phyloP scores from a whole-genome alignment of 306 rosid genomes.

The Alnus rubra region DNA sequence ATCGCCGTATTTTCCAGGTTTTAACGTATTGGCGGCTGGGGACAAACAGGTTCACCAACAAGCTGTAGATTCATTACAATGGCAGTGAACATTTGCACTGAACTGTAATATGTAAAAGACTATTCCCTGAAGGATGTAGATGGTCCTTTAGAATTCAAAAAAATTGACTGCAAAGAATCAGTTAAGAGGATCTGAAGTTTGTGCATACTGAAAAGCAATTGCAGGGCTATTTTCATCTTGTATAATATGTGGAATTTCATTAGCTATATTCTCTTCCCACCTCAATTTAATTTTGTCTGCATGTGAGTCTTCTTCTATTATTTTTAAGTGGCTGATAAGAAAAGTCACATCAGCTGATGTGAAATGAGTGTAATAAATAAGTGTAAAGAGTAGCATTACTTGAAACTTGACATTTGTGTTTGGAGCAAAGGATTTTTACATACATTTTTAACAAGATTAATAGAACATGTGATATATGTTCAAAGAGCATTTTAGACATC shows the following conservation, averaged over 20 bases:
- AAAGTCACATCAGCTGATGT: too few species aligned
- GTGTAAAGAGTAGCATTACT: too few species aligned
- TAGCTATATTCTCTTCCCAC: not conserved
- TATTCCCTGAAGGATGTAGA: not conserved
- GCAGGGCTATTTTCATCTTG: not conserved
- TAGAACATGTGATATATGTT: too few species aligned
- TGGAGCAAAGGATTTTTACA: too few species aligned
- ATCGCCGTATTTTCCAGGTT: constrained; percentile 46
- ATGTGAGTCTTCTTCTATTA: too few species aligned
- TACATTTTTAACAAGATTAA: too few species aligned
- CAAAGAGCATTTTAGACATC: too few species aligned
- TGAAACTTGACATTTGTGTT: too few species aligned
- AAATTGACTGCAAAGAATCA: not conserved
- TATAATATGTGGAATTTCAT: not conserved
- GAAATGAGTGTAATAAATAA: too few species aligned
- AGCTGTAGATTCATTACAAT: constrained; percentile 65
- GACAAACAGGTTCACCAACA: constrained; percentile 74
- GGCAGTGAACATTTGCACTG: constrained; percentile 44
- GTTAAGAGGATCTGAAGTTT: not conserved
- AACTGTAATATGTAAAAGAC: not conserved
- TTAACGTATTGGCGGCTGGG: constrained; percentile 87
- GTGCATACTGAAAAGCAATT: not conserved
- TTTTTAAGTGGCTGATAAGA: too few species aligned
- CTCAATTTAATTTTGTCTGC: not conserved
- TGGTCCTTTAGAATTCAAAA: not conserved